Percentiles rank a stretch among this genome's conserved stretches.
Conservation (phyloP, 768 basidiomycete species). For the Suillus ampliporus region DNA sequence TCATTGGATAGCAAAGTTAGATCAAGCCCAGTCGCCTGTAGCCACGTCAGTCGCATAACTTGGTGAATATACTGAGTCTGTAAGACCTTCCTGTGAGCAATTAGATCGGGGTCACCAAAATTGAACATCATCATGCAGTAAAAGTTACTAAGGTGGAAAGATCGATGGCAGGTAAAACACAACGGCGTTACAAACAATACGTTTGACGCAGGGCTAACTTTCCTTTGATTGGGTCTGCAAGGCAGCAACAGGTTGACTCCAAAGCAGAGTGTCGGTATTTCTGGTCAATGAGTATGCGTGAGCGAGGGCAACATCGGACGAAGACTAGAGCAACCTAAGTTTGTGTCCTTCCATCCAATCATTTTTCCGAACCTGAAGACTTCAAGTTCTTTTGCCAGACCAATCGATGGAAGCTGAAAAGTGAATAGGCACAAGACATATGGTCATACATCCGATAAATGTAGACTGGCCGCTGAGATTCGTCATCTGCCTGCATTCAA, state of each 20-base stretch:
- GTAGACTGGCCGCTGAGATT: too few species aligned
- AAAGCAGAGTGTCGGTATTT: constrained; percentile 44
- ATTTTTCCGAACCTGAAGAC: too few species aligned
- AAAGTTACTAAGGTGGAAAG: not conserved
- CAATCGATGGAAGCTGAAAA: not conserved
- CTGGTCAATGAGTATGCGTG: not conserved
- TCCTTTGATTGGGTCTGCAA: constrained; percentile 59
- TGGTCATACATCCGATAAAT: not conserved
- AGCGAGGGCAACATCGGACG: not conserved
- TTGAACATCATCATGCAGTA: constrained; percentile 48
- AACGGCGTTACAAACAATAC: constrained; percentile 7
- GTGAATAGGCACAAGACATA: not conserved
- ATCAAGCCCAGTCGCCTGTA: constrained; percentile 51
- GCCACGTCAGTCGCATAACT: constrained; percentile 30
- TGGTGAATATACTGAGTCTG: constrained; percentile 65
- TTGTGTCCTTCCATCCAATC: not conserved
- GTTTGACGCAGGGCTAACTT: constrained; percentile 13
- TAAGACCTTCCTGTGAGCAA: constrained; percentile 66
- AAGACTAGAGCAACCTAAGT: not conserved
- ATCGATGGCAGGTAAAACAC: not conserved
- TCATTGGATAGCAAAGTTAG: not conserved
- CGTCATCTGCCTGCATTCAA: not conserved
- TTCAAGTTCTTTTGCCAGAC: not conserved
- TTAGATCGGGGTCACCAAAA: constrained; percentile 56
- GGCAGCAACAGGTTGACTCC: constrained; percentile 63